Base-by-base conservation (phyloP, 176 grass and related monocot genomes). In the Eragrostis curvula region DNA sequence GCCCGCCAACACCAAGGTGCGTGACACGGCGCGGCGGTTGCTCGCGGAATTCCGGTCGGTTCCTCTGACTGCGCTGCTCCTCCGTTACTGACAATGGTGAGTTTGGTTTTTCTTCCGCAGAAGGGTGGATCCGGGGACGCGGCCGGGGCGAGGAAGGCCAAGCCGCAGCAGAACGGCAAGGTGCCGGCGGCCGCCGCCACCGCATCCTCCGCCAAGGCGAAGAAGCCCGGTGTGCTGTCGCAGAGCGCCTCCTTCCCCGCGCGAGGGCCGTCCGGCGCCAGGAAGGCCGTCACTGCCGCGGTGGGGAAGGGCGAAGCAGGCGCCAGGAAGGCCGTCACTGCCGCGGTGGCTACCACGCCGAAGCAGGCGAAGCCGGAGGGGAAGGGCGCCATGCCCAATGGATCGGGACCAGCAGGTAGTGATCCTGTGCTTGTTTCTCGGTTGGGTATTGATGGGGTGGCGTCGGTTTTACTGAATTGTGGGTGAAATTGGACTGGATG, bases 211-310 rank as follows among this genome's bases (percentile, higher is more conserved):
- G 6, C 63, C 12, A 65, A 18, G 66, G 84, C 7, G 21, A 98
- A 89, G 84, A 89, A 62, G 43, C 85, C 84, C 36, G 85, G 67
- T 14, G 32, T 28, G 0, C 84, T 98, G 24, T 86, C 81, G 40
- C 92, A 93, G 75, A 98, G 92, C 81, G n/a, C 84, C 29, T 95
- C 96, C 12, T 89, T 88, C 66, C 81, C 87, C 63, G 73, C 96
- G 12, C 80, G 74, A 79, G 84, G 55, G 25, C 23, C 81, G 27
- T 48, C 59, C 53, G 55, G 24, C 42, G 21, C 58, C 17, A 92
- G 29, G 66, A 93, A 91, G 73, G 68, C 24, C 44, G 56, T 8
- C 11, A 3, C 43, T 3, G 41, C 21, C 0, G 28, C 25, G 3
- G 63, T n/a, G 51, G 77, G 28, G 71, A 90, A 87, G 81, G 66